A percentile compares a stretch with the other conserved stretches of the same genome.
Evolutionary conservation across 805 yeast species (phyloP).

Genomic region (Wickerhamiella cacticola): DNA sequence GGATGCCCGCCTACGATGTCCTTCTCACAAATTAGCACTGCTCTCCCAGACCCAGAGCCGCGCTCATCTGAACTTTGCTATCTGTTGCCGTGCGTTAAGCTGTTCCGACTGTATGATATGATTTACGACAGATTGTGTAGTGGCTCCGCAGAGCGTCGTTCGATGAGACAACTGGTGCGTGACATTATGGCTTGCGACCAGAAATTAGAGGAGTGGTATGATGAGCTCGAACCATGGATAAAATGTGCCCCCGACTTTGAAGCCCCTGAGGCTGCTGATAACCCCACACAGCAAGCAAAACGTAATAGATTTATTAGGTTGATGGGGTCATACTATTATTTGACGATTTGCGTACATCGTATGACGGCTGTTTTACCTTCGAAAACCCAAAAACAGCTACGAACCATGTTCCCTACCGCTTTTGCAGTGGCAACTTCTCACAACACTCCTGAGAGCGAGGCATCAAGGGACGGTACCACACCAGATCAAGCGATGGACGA

Average conservation of each 20-base stretch:
- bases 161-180: conserved; percentile 14
- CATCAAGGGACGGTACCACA: neutral
- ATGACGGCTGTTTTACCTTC: conserved; percentile 21
- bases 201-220: conserved; percentile 18
- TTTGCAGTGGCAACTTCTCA: neutral
- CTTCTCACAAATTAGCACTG: conserved; percentile 17
- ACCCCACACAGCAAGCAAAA: neutral
- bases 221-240: conserved; percentile 12
- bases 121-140: conserved; percentile 18
- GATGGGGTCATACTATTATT: conserved; percentile 1
- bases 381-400: conserved; percentile 12
- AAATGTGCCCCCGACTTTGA: conserved; percentile 5
- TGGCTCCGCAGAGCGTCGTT: conserved; percentile 14
- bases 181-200: conserved; percentile 13
- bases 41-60: conserved; percentile 11
- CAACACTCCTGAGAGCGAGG: neutral
- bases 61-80: conserved; percentile 5
- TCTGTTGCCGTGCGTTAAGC: conserved; percentile 8
- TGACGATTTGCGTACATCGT: conserved; percentile 19
- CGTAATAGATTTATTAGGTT: neutral
- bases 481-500: neutral
- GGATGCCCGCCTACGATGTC: conserved; percentile 40
- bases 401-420: conserved; percentile 3
- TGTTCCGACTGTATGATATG: conserved; percentile 15
- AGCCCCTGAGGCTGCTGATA: neutral